Percentiles rank a stretch among this genome's conserved stretches.
Evolutionary conservation across 805 yeast species (phyloP).

Genomic region (Starmerella bombi): DNA sequence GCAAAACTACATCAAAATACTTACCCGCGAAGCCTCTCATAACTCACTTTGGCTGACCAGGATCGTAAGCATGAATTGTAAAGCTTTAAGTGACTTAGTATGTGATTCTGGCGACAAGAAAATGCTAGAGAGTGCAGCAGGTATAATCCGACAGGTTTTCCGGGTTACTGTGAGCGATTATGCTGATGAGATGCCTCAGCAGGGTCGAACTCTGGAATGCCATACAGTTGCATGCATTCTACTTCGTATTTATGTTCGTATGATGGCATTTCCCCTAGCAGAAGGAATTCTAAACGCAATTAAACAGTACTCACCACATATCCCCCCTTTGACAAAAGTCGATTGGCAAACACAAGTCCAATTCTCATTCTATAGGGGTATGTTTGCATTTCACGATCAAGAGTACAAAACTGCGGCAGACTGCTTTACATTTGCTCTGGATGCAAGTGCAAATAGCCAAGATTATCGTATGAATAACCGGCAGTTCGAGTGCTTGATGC

Average conservation of each 20-base stretch:
- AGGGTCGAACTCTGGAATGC: conserved; percentile 17
- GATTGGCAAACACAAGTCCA: conserved; percentile 11
- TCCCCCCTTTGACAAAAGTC: conserved; percentile 14
- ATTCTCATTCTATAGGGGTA: conserved; percentile 17
- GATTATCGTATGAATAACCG: background rate
- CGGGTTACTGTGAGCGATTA: conserved; percentile 13
- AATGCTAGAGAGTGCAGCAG: conserved; percentile 8
- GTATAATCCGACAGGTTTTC: conserved; percentile 12
- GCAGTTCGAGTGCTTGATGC: conserved; percentile 14
- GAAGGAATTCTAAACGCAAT: conserved; percentile 19
- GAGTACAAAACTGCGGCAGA: conserved; percentile 10
- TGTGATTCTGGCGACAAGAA: background rate
- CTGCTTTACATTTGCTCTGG: conserved; percentile 7
- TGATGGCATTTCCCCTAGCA: conserved; percentile 19
- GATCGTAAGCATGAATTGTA: conserved; percentile 1
- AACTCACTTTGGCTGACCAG: conserved; percentile 3
- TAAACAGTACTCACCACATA: conserved; percentile 3
- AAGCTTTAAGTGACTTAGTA: background rate
- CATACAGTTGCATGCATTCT: conserved; percentile 12
- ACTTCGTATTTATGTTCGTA: conserved; percentile 17
- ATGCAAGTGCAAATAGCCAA: background rate
- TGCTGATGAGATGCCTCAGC: conserved; percentile 9
- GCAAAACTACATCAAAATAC: background rate
- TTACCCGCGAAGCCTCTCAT: conserved; percentile 5
- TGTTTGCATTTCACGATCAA: conserved; percentile 15